Evolutionary conservation across 495 filamentous ascomycete genomes (phyloP).

Genomic region (Achaetomiella virescens): DNA sequence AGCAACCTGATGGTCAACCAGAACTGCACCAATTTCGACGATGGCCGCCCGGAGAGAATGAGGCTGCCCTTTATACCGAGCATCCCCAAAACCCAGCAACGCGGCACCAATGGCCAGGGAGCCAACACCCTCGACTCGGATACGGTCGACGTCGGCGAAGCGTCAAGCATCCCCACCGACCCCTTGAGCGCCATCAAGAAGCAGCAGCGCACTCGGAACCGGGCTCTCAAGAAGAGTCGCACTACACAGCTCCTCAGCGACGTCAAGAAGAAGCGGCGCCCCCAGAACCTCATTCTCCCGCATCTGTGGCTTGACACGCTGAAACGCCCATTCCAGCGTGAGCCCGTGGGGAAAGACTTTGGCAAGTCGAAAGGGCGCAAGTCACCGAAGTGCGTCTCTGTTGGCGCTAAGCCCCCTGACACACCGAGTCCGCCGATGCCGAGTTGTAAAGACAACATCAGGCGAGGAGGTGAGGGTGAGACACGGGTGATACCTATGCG

Average conservation of each 20-base stretch:
- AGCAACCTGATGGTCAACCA: background rate
- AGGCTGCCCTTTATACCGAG: conserved; percentile 17
- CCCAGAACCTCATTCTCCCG: no score
- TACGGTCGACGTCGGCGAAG: conserved; percentile 20
- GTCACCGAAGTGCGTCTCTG: no score
- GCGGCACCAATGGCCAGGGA: background rate
- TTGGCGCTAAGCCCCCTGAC: no score
- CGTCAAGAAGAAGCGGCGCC: no score
- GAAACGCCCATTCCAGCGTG: conserved; percentile 12
- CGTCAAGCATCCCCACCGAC: conserved; percentile 21
- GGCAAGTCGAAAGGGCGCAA: no score
- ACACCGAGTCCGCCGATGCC: no score
- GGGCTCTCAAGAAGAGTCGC: conserved; percentile 11
- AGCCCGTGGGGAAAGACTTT: conserved; percentile 3
- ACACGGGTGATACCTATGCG: no score
- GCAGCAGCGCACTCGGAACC: conserved; percentile 5
- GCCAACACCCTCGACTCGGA: conserved; percentile 11
- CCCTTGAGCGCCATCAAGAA: conserved; percentile 15
- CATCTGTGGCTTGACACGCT: no score
- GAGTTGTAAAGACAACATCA: no score
- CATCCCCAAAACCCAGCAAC: background rate
- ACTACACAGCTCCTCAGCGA: conserved; percentile 4
- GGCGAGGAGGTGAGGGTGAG: no score
- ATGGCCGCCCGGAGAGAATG: conserved; percentile 7
- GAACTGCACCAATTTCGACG: background rate